Conservation (phyloP, 257 asterid genomes). For the Solanum appendiculatum region DNA sequence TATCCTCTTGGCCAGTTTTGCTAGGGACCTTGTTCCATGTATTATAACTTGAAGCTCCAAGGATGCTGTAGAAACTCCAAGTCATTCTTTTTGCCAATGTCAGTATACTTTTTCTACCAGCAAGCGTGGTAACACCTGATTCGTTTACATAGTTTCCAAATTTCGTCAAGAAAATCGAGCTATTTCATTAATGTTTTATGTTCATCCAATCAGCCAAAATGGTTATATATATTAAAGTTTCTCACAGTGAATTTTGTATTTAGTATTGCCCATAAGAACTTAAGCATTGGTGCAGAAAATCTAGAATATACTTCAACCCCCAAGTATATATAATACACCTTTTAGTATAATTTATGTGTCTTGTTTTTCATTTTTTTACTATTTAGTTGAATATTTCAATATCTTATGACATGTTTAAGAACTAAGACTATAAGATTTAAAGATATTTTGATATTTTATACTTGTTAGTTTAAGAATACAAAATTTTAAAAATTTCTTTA, state of each 20-base stretch:
- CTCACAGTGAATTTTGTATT: background rate
- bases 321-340: background rate
- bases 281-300: background rate
- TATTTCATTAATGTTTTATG: background rate
- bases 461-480: background rate
- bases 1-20: slow-evolving; percentile 52
- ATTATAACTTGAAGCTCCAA: slow-evolving; percentile 64
- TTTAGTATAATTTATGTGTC: background rate
- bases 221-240: background rate
- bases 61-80: slow-evolving; percentile 47
- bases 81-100: slow-evolving; percentile 78
- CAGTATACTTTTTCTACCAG: slow-evolving; percentile 78
- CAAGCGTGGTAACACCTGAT: slow-evolving; percentile 70
- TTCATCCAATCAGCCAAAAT: background rate
- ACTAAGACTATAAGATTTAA: background rate
- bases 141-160: background rate
- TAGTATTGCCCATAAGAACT: background rate
- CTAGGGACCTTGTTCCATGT: slow-evolving; percentile 61
- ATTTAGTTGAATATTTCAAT: background rate
- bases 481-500: background rate
- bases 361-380: background rate
- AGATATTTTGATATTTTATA: background rate
- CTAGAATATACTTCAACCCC: background rate
- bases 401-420: background rate
- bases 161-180: background rate